These are phyloP conservation scores for Colletotrichum liriopes DNA, from an alignment of 2,329 filamentous ascomycete genomes.

Conservation along the genomic window DNA sequence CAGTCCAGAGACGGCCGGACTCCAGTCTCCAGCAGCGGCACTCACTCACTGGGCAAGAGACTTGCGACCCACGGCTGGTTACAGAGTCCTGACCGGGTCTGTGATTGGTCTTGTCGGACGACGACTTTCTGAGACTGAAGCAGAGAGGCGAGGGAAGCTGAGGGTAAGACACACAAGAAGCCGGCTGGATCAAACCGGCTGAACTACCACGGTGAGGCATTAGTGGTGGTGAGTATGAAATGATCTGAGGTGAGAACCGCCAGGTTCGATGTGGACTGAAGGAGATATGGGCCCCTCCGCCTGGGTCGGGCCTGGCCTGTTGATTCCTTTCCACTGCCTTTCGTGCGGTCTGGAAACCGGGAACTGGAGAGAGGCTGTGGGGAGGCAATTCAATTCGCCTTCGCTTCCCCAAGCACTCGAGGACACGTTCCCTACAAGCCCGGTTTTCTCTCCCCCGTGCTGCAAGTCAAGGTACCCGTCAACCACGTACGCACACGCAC, in stretches of 20 bases:
- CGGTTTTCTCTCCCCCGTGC: conserved; percentile 7
- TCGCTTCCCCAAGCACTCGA: conserved; percentile 39
- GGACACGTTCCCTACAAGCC: conserved; percentile 39
- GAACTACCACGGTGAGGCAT: background rate
- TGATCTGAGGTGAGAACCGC: background rate
- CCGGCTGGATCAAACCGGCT: background rate
- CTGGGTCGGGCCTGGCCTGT: conserved; percentile 27
- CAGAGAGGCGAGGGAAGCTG: conserved; percentile 1
- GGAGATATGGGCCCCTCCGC: background rate
- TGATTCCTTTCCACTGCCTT: conserved; percentile 8
- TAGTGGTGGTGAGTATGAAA: background rate
- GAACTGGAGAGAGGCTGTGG: conserved; percentile 31
- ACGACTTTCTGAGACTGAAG: conserved; percentile 1
- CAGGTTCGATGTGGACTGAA: conserved; percentile 4
- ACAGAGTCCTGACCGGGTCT: conserved; percentile 27
- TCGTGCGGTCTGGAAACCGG: conserved; percentile 23
- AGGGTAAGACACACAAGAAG: background rate
- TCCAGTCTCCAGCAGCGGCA: conserved; percentile 15
- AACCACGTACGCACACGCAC: conserved; percentile 24
- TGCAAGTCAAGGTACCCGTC: conserved; percentile 2
- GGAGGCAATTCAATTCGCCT: conserved; percentile 7
- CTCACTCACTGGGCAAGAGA: background rate
- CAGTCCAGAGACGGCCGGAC: conserved; percentile 7
- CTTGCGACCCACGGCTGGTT: conserved; percentile 29
- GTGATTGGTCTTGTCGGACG: conserved; percentile 9